Conservation (phyloP, 169 alveolate genomes). For the Miamiensis avidus region DNA sequence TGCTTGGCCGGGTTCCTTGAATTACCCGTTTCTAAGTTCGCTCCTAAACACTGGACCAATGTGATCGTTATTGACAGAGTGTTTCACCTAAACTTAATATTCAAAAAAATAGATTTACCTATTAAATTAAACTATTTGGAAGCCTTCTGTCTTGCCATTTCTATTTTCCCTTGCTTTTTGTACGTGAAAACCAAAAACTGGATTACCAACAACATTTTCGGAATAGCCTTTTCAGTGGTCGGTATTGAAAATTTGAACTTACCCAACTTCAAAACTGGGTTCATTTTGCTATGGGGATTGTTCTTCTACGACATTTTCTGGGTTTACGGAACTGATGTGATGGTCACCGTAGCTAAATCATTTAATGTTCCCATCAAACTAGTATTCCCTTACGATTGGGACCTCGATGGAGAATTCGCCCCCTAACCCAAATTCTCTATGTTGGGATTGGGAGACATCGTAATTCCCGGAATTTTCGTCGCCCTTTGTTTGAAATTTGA, state of each 20-base stretch:
- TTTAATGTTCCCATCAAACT: constrained; percentile 94
- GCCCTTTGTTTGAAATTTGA: constrained; percentile 91
- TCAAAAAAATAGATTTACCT: constrained; percentile 42
- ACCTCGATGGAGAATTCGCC: constrained; percentile 30
- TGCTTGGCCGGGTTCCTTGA: constrained; percentile 62
- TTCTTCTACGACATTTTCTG: constrained; percentile 93
- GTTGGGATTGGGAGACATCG: constrained; percentile 95
- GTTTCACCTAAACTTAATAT: constrained; percentile 46
- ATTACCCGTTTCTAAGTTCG: constrained; percentile 64
- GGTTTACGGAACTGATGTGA: constrained; percentile 95
- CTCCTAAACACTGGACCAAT: constrained; percentile 49
- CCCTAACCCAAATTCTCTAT: constrained; percentile 70
- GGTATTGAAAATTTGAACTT: constrained; percentile 87
- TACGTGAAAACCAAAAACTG: constrained; percentile 85
- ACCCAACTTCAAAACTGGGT: constrained; percentile 88
- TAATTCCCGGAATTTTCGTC: constrained; percentile 93
- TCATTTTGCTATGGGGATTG: constrained; percentile 84
- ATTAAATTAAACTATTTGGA: constrained; percentile 64
- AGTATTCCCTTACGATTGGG: constrained; percentile 80
- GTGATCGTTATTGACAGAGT: constrained; percentile 45
- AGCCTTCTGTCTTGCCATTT: constrained; percentile 59
- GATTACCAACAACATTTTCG: constrained; percentile 88
- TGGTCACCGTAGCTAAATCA: constrained; percentile 93
- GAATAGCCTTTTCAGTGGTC: constrained; percentile 86
- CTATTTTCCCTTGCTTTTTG: constrained; percentile 54